Conservation (phyloP, 371 early-diverging fungal genomes). For the Mortierella sp. region DNA sequence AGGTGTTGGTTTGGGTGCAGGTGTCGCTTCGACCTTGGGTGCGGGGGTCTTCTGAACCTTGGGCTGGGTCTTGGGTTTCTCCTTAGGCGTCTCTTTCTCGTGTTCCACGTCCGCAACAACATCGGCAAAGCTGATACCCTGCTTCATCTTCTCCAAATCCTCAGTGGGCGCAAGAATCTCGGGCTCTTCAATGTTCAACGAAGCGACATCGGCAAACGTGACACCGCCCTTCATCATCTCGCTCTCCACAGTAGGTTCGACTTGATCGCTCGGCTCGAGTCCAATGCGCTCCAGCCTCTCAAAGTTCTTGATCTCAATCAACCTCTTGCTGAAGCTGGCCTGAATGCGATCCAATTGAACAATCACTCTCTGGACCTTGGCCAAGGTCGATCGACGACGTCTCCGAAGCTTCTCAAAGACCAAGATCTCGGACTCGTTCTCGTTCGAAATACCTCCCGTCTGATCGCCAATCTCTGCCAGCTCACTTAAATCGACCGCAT, state of each 20-base stretch:
- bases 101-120: constrained; percentile 10
- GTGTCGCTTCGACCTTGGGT: neutral
- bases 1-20: neutral
- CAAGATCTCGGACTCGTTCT: constrained; percentile 25
- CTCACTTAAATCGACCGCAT: constrained; percentile 26
- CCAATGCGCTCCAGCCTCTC: constrained; percentile 37
- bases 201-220: constrained; percentile 33
- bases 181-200: constrained; percentile 26
- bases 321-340: constrained; percentile 19
- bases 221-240: constrained; percentile 49
- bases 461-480: constrained; percentile 39
- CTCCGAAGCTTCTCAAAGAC: constrained; percentile 36
- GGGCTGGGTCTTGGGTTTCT: neutral
- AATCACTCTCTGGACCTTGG: constrained; percentile 21
- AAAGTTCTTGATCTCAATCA: constrained; percentile 19
- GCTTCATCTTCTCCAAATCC: constrained; percentile 49
- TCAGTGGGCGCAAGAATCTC: constrained; percentile 40
- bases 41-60: neutral
- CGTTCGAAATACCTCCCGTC: neutral
- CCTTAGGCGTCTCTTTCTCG: constrained; percentile 8
- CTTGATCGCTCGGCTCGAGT: constrained; percentile 34
- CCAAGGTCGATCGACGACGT: constrained; percentile 21
- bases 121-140: constrained; percentile 31
- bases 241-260: constrained; percentile 38
- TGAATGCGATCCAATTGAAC: constrained; percentile 22